Evolutionary conservation across 208 protist species (phyloP).

Genomic region (Acanthamoeba royreba): DNA sequence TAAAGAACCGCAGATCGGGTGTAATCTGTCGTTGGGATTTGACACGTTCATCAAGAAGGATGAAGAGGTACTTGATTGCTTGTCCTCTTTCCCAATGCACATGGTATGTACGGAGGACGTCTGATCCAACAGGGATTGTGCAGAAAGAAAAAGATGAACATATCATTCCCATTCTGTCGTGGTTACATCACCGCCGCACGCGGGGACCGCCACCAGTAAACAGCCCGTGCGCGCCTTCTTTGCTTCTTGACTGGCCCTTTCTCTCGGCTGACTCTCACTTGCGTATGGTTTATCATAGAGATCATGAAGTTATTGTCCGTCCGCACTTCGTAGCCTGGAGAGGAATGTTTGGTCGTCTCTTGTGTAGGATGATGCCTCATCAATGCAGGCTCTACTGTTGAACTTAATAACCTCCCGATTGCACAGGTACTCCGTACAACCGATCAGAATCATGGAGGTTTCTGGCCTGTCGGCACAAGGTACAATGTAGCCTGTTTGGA

Average conservation of each 20-base stretch:
- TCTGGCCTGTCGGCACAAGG: background rate
- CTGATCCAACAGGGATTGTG: background rate
- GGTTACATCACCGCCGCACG: background rate
- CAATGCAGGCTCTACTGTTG: too few relatives aligned
- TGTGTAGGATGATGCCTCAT: too few relatives aligned
- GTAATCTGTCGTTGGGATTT: background rate
- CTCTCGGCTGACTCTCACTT: background rate
- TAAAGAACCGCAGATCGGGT: background rate
- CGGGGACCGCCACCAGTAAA: background rate
- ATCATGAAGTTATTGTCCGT: background rate
- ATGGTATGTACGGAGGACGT: too few relatives aligned
- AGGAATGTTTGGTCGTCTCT: background rate
- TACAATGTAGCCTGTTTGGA: background rate
- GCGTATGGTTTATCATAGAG: background rate
- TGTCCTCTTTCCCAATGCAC: too few relatives aligned
- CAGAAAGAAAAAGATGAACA: slow-evolving; percentile 6
- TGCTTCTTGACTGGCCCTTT: too few relatives aligned
- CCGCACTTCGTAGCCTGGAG: background rate
- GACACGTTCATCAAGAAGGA: background rate
- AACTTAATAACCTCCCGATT: background rate
- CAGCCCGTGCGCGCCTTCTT: background rate
- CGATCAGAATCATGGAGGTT: background rate
- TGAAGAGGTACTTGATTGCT: too few relatives aligned
- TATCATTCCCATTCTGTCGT: slow-evolving; percentile 4
- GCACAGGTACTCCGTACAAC: background rate